Percentiles rank a stretch among this genome's conserved stretches.
Evolutionary conservation across 768 basidiomycete species (phyloP).

Genomic region (Chalciporus chontae): DNA sequence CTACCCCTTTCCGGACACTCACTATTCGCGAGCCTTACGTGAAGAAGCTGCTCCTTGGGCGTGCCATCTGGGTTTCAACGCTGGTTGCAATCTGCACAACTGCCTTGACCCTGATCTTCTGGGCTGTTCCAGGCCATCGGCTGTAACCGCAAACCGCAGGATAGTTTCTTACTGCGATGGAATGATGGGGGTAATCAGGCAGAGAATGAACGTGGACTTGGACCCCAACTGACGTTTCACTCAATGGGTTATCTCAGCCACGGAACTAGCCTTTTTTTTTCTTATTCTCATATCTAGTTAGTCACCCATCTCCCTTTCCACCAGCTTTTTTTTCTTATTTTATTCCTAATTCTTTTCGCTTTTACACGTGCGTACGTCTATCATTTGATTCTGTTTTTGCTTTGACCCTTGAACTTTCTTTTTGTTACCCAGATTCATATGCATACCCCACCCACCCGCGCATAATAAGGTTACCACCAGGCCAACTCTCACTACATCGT

Average conservation of each 20-base stretch:
- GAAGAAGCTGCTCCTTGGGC: slow-evolving; percentile 80
- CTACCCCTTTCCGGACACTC: slow-evolving; percentile 93
- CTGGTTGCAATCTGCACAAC: slow-evolving; percentile 75
- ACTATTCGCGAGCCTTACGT: slow-evolving; percentile 93
- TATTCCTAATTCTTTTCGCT: slow-evolving; percentile 23
- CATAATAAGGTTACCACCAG: slow-evolving; percentile 17
- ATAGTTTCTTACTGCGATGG: slow-evolving; percentile 4
- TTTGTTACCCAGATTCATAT: slow-evolving; percentile 22
- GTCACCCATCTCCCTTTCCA: slow-evolving; percentile 19
- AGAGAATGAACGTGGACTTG: slow-evolving; percentile 16
- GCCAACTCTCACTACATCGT: slow-evolving; percentile 16
- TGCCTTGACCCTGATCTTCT: slow-evolving; percentile 87
- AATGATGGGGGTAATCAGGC: slow-evolving; percentile 1
- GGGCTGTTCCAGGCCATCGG: slow-evolving; percentile 92
- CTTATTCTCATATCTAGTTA: slow-evolving; percentile 32
- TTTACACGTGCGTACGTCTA: slow-evolving; percentile 16
- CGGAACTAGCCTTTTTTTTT: slow-evolving; percentile 19
- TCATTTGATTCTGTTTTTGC: slow-evolving; percentile 18
- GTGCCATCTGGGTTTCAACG: slow-evolving; percentile 87
- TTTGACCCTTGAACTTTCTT: slow-evolving; percentile 11
- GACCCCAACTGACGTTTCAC: slow-evolving; percentile 14
- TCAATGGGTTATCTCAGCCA: slow-evolving; percentile 17
- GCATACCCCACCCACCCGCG: slow-evolving; percentile 23
- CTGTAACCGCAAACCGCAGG: slow-evolving; percentile 42
- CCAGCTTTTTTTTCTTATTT: slow-evolving; percentile 17